Conservation (phyloP, 768 basidiomycete species). For the Coprinopsis cinerea region DNA sequence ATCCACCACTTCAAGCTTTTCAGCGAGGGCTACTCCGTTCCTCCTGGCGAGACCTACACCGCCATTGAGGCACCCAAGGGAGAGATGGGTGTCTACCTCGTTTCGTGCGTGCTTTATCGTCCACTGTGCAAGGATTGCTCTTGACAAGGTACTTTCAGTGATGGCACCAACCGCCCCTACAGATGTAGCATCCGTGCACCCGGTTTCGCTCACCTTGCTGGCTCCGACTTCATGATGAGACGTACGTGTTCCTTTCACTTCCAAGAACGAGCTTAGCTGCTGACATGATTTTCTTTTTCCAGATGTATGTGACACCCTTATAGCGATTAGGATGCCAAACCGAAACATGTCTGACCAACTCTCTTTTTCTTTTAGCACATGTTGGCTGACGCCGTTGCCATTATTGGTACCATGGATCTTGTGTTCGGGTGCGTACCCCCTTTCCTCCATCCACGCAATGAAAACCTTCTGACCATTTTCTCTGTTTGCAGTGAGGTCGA, state of each 20-base stretch:
- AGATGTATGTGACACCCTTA: constrained; percentile 34
- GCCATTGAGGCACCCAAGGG: constrained; percentile 99
- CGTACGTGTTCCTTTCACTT: constrained; percentile 40
- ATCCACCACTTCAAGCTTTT: constrained; percentile 99
- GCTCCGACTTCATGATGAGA: constrained; percentile 98
- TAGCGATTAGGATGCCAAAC: constrained; percentile 13
- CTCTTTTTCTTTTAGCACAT: constrained; percentile 51
- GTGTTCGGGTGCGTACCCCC: constrained; percentile 78
- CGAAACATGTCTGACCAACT: constrained; percentile 12
- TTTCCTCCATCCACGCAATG: constrained; percentile 2
- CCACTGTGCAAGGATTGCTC: not conserved
- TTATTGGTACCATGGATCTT: constrained; percentile 98
- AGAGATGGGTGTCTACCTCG: constrained; percentile 98
- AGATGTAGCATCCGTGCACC: constrained; percentile 96
- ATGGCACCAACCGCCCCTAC: constrained; percentile 94
- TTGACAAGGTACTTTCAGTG: constrained; percentile 36
- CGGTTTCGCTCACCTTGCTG: constrained; percentile 93
- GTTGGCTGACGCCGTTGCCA: constrained; percentile 91
- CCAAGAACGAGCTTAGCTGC: constrained; percentile 1
- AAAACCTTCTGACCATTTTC: constrained; percentile 1
- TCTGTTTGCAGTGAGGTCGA: constrained; percentile 33
- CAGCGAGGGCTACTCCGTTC: constrained; percentile 95
- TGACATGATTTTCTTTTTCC: constrained; percentile 16
- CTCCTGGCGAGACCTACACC: constrained; percentile 91
- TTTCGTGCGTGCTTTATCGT: constrained; percentile 60